A percentile compares a stretch with the other conserved stretches of the same genome.
Evolutionary conservation across 2,329 filamentous ascomycete species (phyloP).

Genomic region (Pezizomycotina sp.): DNA sequence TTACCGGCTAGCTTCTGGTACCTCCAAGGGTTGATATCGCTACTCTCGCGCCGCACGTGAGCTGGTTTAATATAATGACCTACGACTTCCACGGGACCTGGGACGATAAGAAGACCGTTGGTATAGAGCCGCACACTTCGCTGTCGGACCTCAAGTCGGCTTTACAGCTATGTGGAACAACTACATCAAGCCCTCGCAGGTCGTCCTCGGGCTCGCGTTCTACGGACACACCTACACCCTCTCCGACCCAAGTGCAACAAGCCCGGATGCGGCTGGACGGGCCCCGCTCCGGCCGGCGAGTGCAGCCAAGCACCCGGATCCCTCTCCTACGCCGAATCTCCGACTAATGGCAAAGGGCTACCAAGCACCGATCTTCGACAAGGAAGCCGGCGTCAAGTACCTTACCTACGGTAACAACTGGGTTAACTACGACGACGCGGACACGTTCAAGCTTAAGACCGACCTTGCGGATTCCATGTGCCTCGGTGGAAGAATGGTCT

Average conservation of each 20-base stretch:
- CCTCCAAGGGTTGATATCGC: conserved; percentile 25
- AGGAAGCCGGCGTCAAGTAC: conserved; percentile 19
- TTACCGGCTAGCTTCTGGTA: conserved; percentile 27
- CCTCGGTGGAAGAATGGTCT: conserved; percentile 23
- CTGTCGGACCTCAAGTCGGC: conserved; percentile 27
- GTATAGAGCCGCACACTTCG: conserved; percentile 27
- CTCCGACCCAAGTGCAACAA: conserved; percentile 12
- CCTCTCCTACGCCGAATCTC: too few species aligned
- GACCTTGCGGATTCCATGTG: conserved; percentile 22
- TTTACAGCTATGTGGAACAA: conserved; percentile 25
- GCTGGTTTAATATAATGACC: conserved; percentile 27
- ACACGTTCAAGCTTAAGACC: conserved; percentile 24
- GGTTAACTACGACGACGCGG: conserved; percentile 25
- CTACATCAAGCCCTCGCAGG: conserved; percentile 24
- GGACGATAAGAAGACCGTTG: too few species aligned
- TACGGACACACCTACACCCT: conserved; percentile 25
- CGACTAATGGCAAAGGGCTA: not conserved
- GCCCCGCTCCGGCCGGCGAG: too few species aligned
- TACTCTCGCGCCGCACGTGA: conserved; percentile 11
- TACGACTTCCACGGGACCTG: conserved; percentile 27
- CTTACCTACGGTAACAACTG: conserved; percentile 21
- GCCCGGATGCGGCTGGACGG: conserved; percentile 15
- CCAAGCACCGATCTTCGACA: conserved; percentile 12
- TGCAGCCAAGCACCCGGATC: conserved; percentile 1
- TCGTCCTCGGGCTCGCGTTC: conserved; percentile 26